A percentile compares a stretch with the other conserved stretches of the same genome.
phyloP scores from a whole-genome alignment of 2,329 filamentous ascomycete genomes.

The Calonectria leucothoes region DNA sequence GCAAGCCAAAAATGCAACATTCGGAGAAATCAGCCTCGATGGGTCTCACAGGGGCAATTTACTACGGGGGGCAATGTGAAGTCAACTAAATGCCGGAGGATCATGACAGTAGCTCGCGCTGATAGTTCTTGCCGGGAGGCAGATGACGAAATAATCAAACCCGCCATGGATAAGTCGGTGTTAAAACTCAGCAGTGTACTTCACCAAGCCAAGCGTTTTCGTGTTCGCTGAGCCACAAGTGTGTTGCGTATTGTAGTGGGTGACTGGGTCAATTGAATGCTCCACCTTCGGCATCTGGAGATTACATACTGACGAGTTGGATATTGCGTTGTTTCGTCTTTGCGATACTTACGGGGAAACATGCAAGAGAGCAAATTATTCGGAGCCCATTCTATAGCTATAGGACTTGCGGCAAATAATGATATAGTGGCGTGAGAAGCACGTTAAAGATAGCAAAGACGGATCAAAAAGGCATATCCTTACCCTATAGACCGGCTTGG shows the following conservation, averaged over 20 bases:
- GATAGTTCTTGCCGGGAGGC: neutral
- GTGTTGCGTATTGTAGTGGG: conserved; percentile 1
- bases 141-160: neutral
- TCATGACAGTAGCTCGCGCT: neutral
- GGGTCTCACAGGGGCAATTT: neutral
- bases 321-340: neutral
- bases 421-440: neutral
- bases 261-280: neutral
- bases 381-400: neutral
- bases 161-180: neutral
- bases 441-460: neutral
- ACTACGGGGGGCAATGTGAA: neutral
- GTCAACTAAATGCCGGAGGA: neutral
- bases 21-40: neutral
- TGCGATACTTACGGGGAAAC: neutral
- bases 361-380: neutral
- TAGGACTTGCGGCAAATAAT: neutral
- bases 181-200: neutral
- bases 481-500: neutral
- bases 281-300: conserved; percentile 1
- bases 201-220: neutral
- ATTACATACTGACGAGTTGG: conserved; percentile 1
- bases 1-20: neutral
- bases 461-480: neutral
- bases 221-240: neutral